Percentiles rank a stretch among this genome's conserved stretches.
phyloP scores from a whole-genome alignment of 179 eudicot genomes.

The Spinacia oleracea region DNA sequence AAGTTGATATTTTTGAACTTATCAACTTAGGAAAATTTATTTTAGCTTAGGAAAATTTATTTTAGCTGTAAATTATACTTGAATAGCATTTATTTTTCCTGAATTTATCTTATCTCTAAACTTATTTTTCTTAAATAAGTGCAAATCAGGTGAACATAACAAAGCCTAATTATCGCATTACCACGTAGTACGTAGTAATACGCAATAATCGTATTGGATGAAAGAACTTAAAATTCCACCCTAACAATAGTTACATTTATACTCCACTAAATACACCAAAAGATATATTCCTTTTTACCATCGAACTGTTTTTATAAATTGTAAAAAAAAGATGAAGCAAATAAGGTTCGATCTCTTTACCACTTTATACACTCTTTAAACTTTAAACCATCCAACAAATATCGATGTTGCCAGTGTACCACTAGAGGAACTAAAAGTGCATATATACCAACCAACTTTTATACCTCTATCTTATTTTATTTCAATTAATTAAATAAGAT shows the following conservation, averaged over 20 bases:
- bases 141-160: no score
- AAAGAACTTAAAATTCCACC: no score
- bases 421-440: conserved; percentile 17
- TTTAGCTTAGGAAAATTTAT: no score
- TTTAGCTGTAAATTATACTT: no score
- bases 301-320: background rate
- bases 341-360: background rate
- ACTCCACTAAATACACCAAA: conserved; percentile 17
- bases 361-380: conserved; percentile 18
- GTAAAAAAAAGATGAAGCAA: background rate
- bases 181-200: no score
- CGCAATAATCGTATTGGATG: no score
- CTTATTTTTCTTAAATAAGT: no score
- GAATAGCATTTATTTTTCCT: no score
- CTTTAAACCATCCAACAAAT: conserved; percentile 11
- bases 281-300: conserved; percentile 18
- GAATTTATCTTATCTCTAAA: no score
- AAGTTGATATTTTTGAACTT: no score
- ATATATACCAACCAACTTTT: background rate
- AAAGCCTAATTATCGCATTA: no score
- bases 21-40: no score
- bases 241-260: background rate
- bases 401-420: background rate
- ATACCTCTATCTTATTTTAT: background rate
- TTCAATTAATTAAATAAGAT: background rate